Evolutionary conservation across 306 rosid genomes (phyloP).

Genomic region (Lathyrus oleraceus): DNA sequence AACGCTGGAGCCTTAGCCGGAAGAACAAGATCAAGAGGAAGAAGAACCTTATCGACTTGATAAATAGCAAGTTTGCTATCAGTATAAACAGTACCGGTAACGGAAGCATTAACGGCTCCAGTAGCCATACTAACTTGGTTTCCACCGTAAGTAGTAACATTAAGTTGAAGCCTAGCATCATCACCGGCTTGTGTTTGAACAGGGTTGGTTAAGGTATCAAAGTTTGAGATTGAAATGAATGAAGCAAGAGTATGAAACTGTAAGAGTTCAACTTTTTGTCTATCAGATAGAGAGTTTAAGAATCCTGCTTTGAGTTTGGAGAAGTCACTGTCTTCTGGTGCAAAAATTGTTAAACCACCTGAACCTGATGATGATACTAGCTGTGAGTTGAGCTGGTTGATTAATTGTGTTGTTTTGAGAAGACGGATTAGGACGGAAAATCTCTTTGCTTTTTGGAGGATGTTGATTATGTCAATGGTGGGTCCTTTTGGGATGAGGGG

Average conservation of each 20-base stretch:
- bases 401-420: slow-evolving; percentile 51
- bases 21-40: slow-evolving; percentile 63
- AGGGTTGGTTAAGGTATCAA: slow-evolving; percentile 72
- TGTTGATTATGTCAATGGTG: slow-evolving; percentile 40
- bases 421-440: slow-evolving; percentile 61
- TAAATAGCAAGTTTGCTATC: slow-evolving; percentile 60
- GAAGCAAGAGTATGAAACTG: slow-evolving; percentile 70
- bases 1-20: slow-evolving; percentile 51
- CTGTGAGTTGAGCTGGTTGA: slow-evolving; percentile 56
- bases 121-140: slow-evolving; percentile 61
- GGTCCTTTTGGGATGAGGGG: slow-evolving; percentile 51
- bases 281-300: slow-evolving; percentile 53
- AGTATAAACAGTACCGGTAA: slow-evolving; percentile 57
- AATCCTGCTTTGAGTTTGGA: slow-evolving; percentile 65
- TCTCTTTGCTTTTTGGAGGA: slow-evolving; percentile 63
- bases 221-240: slow-evolving; percentile 47
- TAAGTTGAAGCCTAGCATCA: slow-evolving; percentile 55
- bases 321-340: slow-evolving; percentile 64
- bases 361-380: slow-evolving; percentile 53
- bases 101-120: slow-evolving; percentile 64
- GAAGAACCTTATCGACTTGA: slow-evolving; percentile 63
- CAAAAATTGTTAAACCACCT: slow-evolving; percentile 59
- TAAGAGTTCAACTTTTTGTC: slow-evolving; percentile 59
- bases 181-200: slow-evolving; percentile 72
- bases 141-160: slow-evolving; percentile 55